Evolutionary conservation across 2,329 filamentous ascomycete species (phyloP).

Genomic region (Ophiostoma himal-ulmi): DNA sequence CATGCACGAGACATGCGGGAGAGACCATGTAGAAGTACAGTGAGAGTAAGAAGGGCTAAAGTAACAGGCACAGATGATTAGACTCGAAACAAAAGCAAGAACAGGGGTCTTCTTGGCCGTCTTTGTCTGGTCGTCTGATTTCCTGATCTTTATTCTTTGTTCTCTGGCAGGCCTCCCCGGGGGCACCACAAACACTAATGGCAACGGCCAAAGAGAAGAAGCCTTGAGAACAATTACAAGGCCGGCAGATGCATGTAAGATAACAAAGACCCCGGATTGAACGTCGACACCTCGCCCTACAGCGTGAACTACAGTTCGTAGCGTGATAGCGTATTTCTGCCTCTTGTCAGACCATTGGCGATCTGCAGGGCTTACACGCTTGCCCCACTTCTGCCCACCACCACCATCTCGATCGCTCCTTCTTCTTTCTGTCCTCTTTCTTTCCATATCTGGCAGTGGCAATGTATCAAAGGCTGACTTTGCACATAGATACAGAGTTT

Average conservation of each 20-base stretch:
- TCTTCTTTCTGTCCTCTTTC: not conserved
- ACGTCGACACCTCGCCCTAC: not conserved
- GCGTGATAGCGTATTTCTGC: not conserved
- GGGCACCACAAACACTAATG: not conserved
- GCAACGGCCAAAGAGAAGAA: not conserved
- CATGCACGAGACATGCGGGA: not conserved
- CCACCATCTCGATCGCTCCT: conserved; percentile 12
- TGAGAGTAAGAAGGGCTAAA: not conserved
- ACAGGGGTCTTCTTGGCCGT: not conserved
- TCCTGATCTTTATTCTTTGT: not conserved
- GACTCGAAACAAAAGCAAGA: not conserved
- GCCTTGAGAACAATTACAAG: not conserved
- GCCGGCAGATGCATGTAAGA: not conserved
- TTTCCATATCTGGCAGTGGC: not conserved
- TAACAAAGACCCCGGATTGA: not conserved
- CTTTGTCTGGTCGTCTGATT: not conserved
- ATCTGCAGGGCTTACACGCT: conserved; percentile 23
- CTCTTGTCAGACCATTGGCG: conserved; percentile 9
- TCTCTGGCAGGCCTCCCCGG: not conserved
- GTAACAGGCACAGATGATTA: not conserved
- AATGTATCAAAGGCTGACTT: not conserved
- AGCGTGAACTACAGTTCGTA: not conserved
- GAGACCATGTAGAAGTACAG: not conserved
- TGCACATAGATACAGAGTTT: not conserved
- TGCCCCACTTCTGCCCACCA: conserved; percentile 21